Base-by-base conservation (phyloP, 2,329 filamentous ascomycete species). In the Pestalotiopsis sp. region DNA sequence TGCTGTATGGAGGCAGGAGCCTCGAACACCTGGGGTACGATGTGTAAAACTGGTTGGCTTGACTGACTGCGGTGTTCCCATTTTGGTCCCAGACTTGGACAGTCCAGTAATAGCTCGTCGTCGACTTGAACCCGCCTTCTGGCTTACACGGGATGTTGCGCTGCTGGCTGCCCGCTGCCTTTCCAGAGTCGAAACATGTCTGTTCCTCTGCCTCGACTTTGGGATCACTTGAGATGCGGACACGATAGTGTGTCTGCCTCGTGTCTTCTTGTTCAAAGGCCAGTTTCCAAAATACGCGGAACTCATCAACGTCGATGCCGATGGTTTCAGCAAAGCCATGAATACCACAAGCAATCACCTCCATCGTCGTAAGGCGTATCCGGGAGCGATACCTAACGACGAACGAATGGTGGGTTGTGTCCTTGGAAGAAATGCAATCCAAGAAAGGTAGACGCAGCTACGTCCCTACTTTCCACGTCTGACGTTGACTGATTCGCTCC, bases 241-340 rank as follows among this genome's bases (percentile, higher is more conserved):
- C 66, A 0, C 73, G 76, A 65, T 80, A 81, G 27, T 79, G 76
- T 11, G 67, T 74, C 65, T 82, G 80, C 0, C 41, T 20, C 3
- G 74, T 73, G 70, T 78, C 71, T 66, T 79, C 76, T 25, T 75
- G 69, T 2, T 75, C 69, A 11, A 76, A 75, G 9, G 77, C 65
- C 1, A 81, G 70, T 5, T 73, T 73, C 79, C 79, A 82, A 67
- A 74, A 80, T 66, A 82, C 75, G 38, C 77, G 77, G 13, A 82
- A 72, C 58, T 78, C 74, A 59, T 82, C 79, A 4, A 77, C 74
- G 67, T 82, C 81, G 66, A 82, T 80, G 4, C 81, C 80, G 7
- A 81, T 70, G 2, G 76, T 74, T 71, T 82, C 80, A 56, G 79
- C 75, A 65, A 80, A 83, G 65, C 76, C 78, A 65, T 82, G 79